A percentile compares a stretch with the other conserved stretches of the same genome.
phyloP scores from a whole-genome alignment of 2,329 filamentous ascomycete species.

The Colletotrichum simmondsii region DNA sequence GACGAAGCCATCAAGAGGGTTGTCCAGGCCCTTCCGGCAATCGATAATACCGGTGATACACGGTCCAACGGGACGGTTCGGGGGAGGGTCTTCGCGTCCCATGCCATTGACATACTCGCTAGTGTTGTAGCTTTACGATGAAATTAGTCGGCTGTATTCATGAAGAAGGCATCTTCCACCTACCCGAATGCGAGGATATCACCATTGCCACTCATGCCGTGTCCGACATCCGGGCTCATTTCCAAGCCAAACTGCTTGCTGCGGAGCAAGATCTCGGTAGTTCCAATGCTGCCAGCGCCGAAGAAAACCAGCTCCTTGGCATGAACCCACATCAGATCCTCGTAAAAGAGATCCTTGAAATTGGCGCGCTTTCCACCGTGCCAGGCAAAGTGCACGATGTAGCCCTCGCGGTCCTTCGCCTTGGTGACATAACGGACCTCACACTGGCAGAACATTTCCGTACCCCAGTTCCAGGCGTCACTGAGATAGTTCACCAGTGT shows the following conservation, averaged over 20 bases:
- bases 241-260: constrained; percentile 68
- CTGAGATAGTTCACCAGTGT: constrained; percentile 74
- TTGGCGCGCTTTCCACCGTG: constrained; percentile 65
- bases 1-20: constrained; percentile 70
- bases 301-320: constrained; percentile 74
- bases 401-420: constrained; percentile 60
- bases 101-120: constrained; percentile 66
- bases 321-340: constrained; percentile 74
- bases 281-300: constrained; percentile 73
- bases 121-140: constrained; percentile 63
- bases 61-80: constrained; percentile 66
- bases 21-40: constrained; percentile 59
- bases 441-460: constrained; percentile 76
- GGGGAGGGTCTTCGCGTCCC: constrained; percentile 58
- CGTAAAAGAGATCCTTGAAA: constrained; percentile 64
- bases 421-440: constrained; percentile 73
- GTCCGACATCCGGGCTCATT: constrained; percentile 67
- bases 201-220: constrained; percentile 73
- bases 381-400: constrained; percentile 74
- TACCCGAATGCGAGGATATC: constrained; percentile 74
- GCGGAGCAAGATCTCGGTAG: constrained; percentile 72
- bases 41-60: constrained; percentile 73
- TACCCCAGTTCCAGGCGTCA: constrained; percentile 79
- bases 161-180: constrained; percentile 34
- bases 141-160: no score